Conservation (phyloP, 2,329 filamentous ascomycete species). For the Mollisiaceae sp. region DNA sequence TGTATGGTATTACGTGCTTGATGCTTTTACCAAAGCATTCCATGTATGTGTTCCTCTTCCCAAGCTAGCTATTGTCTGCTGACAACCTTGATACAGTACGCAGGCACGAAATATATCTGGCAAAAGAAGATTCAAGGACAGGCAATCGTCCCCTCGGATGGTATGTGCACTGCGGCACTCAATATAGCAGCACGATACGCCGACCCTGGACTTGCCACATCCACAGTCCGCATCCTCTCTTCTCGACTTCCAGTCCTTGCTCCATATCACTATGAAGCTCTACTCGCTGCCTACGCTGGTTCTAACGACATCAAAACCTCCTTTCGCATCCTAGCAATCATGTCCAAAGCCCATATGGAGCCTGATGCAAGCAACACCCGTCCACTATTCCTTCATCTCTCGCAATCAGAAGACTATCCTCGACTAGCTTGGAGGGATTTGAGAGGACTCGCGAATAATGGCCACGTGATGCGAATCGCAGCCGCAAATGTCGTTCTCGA, state of each 20-base stretch:
- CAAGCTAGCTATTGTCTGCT: background rate
- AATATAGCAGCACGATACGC: slow-evolving; percentile 71
- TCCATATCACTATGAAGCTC: slow-evolving; percentile 77
- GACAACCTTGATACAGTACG: slow-evolving; percentile 51
- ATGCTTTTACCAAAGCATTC: slow-evolving; percentile 68
- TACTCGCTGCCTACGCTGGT: slow-evolving; percentile 72
- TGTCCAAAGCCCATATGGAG: slow-evolving; percentile 66
- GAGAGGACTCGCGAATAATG: slow-evolving; percentile 55
- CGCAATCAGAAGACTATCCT: slow-evolving; percentile 48
- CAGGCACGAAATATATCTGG: slow-evolving; percentile 75
- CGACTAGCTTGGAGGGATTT: slow-evolving; percentile 61
- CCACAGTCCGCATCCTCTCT: slow-evolving; percentile 70
- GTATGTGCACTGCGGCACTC: slow-evolving; percentile 71
- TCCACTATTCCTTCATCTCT: slow-evolving; percentile 63
- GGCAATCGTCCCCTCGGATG: slow-evolving; percentile 65
- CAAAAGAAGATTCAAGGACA: slow-evolving; percentile 60
- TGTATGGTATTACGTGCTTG: slow-evolving; percentile 76
- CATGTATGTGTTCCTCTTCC: slow-evolving; percentile 54
- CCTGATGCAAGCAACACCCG: slow-evolving; percentile 66
- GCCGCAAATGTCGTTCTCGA: slow-evolving; percentile 51
- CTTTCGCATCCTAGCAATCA: slow-evolving; percentile 73
- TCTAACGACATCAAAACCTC: slow-evolving; percentile 67
- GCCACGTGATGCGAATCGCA: slow-evolving; percentile 55
- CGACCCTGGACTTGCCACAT: slow-evolving; percentile 71
- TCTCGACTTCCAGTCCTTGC: slow-evolving; percentile 62